Base-by-base conservation (phyloP, 208 protist species). In the Crithidia mellificae region DNA sequence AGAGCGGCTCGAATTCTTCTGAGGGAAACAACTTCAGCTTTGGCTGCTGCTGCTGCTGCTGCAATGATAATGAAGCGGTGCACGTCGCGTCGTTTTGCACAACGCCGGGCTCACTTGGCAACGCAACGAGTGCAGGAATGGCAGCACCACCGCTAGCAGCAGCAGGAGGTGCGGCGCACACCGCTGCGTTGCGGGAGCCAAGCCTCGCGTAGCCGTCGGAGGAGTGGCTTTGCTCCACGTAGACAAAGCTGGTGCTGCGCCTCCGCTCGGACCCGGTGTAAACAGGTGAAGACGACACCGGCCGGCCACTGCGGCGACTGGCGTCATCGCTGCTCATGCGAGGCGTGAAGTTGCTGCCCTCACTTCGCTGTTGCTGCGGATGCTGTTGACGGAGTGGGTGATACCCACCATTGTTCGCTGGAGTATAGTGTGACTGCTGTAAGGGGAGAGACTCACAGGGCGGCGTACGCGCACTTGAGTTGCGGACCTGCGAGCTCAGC, bases 251-350 rank as follows among this genome's bases (percentile, higher is more conserved):
- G 8, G 7, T 22, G 30, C 11, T 0, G 9, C 17, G n/a, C 22
- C 0, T 30, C 12, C 20, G 5, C 41, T n/a, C 56, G 0, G 25
- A 38, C 1, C 3, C 39, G 2, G 56, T 32, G 25, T 38, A 51
- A 19, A 50, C n/a, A 0, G 56, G 41, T 25, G 56, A 50, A 0
- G 36, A 9, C 2, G 36, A 62, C 22, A 17, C 12, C 11, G 56
- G 56, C 14, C 56, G 56, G 41, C 56, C 22, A 36, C 56, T 62
- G 56, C 41, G 39, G 17, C 36, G 56, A 19, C 41, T 62, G 0
- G 39, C 56, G 20, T 34, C 56, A 3, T 11, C 56, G 17, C 56
- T 62, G 56, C 56, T 27, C 25, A 22, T 30, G 6, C 15, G 58
- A 0, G 58, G 44, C 15, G 44, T 63, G 29, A 63, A 63, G 43